Evolutionary conservation across 306 rosid species (phyloP).

Genomic region (Fagus crenata): DNA sequence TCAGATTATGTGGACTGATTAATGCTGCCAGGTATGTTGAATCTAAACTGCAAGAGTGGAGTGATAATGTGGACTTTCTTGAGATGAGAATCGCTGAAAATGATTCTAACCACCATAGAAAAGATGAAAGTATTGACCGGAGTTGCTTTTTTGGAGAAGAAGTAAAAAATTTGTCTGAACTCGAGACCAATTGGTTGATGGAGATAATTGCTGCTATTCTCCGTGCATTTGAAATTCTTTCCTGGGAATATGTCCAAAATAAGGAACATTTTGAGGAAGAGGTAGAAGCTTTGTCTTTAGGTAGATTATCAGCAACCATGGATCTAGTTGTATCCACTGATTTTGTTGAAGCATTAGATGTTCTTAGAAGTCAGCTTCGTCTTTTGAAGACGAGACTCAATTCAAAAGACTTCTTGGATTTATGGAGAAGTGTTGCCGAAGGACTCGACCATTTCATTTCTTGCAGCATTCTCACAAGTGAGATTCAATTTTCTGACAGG

Average conservation of each 20-base stretch:
- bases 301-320: slow-evolving; percentile 23
- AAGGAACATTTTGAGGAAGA: slow-evolving; percentile 37
- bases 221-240: slow-evolving; percentile 59
- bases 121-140: slow-evolving; percentile 22
- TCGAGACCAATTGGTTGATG: slow-evolving; percentile 70
- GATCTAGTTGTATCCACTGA: slow-evolving; percentile 47
- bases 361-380: slow-evolving; percentile 44
- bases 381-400: slow-evolving; percentile 51
- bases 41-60: slow-evolving; percentile 63
- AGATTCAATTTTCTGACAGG: slow-evolving; percentile 34
- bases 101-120: slow-evolving; percentile 36
- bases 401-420: slow-evolving; percentile 59
- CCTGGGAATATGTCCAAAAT: slow-evolving; percentile 56
- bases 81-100: slow-evolving; percentile 71
- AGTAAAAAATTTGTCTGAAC: slow-evolving; percentile 60
- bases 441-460: slow-evolving; percentile 72
- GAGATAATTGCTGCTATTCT: slow-evolving; percentile 61
- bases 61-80: slow-evolving; percentile 58
- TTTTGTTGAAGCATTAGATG: slow-evolving; percentile 55
- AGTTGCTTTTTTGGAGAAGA: slow-evolving; percentile 60
- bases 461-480: slow-evolving; percentile 35
- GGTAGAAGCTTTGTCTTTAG: slow-evolving; percentile 29
- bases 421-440: slow-evolving; percentile 73
- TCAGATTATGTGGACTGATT: slow-evolving; percentile 48
- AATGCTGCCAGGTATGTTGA: slow-evolving; percentile 64